Evolutionary conservation across 352 stramenopile species (phyloP), one percentile per base, ranked within the genome.

Genomic region (Pythium insidiosum): DNA sequence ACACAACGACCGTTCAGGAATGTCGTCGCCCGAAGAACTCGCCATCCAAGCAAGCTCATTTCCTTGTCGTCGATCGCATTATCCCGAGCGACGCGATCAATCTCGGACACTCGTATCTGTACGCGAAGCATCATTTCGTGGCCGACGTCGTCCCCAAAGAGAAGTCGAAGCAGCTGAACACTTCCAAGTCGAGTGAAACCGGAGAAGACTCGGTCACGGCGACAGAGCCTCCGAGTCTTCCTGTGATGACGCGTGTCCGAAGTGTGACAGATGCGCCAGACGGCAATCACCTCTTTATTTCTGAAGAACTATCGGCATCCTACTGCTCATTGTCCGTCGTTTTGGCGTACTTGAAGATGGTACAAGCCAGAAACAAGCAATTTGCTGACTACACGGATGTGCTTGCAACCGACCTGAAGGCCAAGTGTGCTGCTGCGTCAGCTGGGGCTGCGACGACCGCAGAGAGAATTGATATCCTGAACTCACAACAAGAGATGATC

Each of bases 291-390:
- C 65, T 90, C 22, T 76, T 90, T 21, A 71, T 94, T 20, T 75
- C 81, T 4, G 81, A 94, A 37, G 81, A 94, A 52, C 50, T 94
- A 18, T 91, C 76, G 21, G 61, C 72, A 1, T 88, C 76, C 13
- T 88, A 87, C 45, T 83, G 79, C 15, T 88, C 76, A 1, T 66
- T 94, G n/a, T 88, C 76, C 9, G 78, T 94, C 38, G 75, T 73
- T 6, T 63, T 82, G n/a, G 79, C 77, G 44, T 90, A 84, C 50
- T 56, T 94, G 16, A 80, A 78, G 39, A 75, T 84, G 35, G 53
- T 88, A 5, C 79, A 90, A 40, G 50, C 53, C 6, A 61, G 81
- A 38, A 94, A 94, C 66, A 52, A 73, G 13, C 53, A 40, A 2
- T 70, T 69, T 20, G 85, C 88, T 16, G 56, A 84, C 2, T 64